Evolutionary conservation across 1,139 yeast species (phyloP).

Genomic region (Suhomyces chickasaworum): DNA sequence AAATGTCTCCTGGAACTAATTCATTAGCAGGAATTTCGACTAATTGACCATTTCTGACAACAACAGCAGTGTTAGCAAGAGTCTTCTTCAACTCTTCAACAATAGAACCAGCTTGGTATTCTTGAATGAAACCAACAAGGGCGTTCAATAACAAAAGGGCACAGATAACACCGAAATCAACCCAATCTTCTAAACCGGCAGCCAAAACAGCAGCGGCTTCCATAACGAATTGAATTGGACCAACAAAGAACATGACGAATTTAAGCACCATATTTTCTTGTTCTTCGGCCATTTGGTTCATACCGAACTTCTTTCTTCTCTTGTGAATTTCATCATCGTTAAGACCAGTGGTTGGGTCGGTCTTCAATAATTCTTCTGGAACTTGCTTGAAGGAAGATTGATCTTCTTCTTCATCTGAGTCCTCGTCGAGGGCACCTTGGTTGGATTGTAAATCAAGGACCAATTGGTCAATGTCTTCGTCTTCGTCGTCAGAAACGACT

Average conservation of each 20-base stretch:
- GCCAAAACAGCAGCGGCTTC: conserved; percentile 98
- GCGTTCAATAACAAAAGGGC: conserved; percentile 89
- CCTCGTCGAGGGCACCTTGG: conserved; percentile 47
- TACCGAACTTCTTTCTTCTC: conserved; percentile 93
- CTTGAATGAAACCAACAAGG: conserved; percentile 94
- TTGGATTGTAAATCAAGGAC: conserved; percentile 88
- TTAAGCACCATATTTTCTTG: conserved; percentile 79
- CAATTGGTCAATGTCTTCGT: conserved; percentile 86
- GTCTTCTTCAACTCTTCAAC: conserved; percentile 94
- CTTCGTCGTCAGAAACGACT: conserved; percentile 64
- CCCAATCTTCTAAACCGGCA: conserved; percentile 99
- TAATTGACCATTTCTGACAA: conserved; percentile 80
- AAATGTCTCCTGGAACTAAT: conserved; percentile 91
- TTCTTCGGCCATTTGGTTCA: conserved; percentile 94
- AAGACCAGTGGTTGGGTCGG: conserved; percentile 83
- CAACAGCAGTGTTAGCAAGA: conserved; percentile 84
- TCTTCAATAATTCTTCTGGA: conserved; percentile 87
- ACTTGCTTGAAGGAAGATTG: conserved; percentile 61
- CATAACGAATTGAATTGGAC: conserved; percentile 99
- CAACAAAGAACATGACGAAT: conserved; percentile 91
- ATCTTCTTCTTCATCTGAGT: conserved; percentile 54
- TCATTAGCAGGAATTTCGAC: conserved; percentile 77
- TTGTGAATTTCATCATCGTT: conserved; percentile 76
- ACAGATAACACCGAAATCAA: conserved; percentile 97
- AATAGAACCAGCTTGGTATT: conserved; percentile 96